Evolutionary conservation across 1,139 yeast genomes (phyloP), one percentile per base, ranked within the genome.

Genomic region (Saccharomyces hybrid): DNA sequence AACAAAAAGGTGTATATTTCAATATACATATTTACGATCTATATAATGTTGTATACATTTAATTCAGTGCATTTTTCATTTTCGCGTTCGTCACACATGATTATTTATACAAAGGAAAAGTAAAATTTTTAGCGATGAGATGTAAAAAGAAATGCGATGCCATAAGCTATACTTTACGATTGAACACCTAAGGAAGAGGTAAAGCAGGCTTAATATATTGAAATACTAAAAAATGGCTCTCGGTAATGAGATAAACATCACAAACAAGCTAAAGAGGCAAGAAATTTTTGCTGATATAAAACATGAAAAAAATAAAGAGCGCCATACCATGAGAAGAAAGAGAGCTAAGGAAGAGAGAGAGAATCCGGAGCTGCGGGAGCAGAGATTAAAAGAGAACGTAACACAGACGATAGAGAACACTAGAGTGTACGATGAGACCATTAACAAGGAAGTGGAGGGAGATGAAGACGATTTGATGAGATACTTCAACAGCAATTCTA

Each of bases 351-450:
- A 84, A 63, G 98, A 90, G 71, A 76, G 84, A 54, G 81, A 77
- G 41, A 87, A 91, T 67, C 97, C 96, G 0, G 88, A 84, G 61
- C 73, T 88, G 57, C 86, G 82, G 67, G 90, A 83, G 56, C 85
- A 89, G 67, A 82, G 99, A 70, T 75, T 91, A 51, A 82, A 83
- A 4, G 82, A 78, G 54, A 90, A 91, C 68, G 82, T 88, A 1
- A 95, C 99, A 0, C 85, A 83, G 28, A 95, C 99, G 6, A 83
- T 91, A 53, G 99, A 93, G 64, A 79, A 83, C 56, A 89, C 88
- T 76, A 77, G 99, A 68, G 95, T 85, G 0, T 93, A 72, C 62
- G 99, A 93, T 71, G 98, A 93, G 70, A 88, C 97, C 1, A 86
- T 90, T 14, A 68, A 65, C 28, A 64, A 64, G 11, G 70, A 84